Conservation (phyloP, 1,284 basidiomycete genomes). For the Cryptococcus jaspeensis region DNA sequence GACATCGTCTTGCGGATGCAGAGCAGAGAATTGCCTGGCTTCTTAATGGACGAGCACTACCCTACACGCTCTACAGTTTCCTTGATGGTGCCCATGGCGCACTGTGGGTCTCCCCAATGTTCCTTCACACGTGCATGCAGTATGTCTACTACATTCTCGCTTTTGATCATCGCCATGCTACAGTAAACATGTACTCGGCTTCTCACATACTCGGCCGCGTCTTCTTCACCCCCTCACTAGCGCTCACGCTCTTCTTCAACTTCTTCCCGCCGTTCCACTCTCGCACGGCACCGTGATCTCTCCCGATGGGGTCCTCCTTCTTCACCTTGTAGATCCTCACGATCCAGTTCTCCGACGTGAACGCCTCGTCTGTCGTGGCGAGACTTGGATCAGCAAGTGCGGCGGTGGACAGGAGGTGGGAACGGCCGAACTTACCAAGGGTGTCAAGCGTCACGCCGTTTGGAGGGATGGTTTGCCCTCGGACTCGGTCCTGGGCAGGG, state of each 20-base stretch:
- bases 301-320: slow-evolving; percentile 86
- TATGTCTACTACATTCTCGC: too few relatives aligned
- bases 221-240: slow-evolving; percentile 17
- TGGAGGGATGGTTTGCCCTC: slow-evolving; percentile 73
- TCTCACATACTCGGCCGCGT: slow-evolving; percentile 23
- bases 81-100: too few relatives aligned
- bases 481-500: slow-evolving; percentile 75
- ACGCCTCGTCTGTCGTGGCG: slow-evolving; percentile 72
- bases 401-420: slow-evolving; percentile 3
- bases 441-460: slow-evolving; percentile 80
- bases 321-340: slow-evolving; percentile 96
- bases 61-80: too few relatives aligned
- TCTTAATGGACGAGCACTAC: too few relatives aligned
- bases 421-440: slow-evolving; percentile 60
- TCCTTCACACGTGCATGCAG: not conserved
- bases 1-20: too few relatives aligned
- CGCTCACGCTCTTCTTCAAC: slow-evolving; percentile 58
- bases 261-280: slow-evolving; percentile 85
- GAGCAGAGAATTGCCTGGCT: too few relatives aligned
- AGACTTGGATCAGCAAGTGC: slow-evolving; percentile 11
- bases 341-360: slow-evolving; percentile 98
- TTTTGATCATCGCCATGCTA: not conserved
- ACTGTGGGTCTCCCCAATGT: too few relatives aligned
- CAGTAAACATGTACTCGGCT: not conserved
- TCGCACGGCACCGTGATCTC: slow-evolving; percentile 80